phyloP scores from a whole-genome alignment of 2,329 filamentous ascomycete species.

The Immersiporthe knoxdaviesiana region DNA sequence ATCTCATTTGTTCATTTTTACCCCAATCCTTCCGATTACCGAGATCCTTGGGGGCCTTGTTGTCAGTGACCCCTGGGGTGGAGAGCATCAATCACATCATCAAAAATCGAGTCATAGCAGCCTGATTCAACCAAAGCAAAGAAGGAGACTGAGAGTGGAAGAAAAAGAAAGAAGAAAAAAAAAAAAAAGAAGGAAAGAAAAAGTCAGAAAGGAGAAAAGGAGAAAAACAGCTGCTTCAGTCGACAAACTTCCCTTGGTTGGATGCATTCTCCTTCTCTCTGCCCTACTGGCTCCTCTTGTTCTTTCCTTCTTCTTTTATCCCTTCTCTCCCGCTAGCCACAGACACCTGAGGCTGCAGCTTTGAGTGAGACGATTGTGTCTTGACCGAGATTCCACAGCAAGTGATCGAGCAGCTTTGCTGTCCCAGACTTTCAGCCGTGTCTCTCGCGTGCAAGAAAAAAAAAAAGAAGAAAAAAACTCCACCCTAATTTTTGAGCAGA shows the following conservation, averaged over 20 bases:
- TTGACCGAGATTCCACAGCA: neutral
- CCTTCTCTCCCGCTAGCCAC: neutral
- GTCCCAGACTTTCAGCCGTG: neutral
- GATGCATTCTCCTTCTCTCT: neutral
- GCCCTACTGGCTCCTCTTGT: neutral
- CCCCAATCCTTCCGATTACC: conserved; percentile 5
- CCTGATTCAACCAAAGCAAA: neutral
- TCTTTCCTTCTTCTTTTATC: neutral
- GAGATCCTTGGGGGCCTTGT: neutral
- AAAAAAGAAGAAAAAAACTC: too few relatives aligned
- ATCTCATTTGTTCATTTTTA: neutral
- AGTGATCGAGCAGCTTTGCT: neutral
- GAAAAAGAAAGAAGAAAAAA: neutral
- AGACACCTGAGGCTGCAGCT: neutral
- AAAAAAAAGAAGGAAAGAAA: too few relatives aligned
- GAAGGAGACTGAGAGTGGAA: neutral
- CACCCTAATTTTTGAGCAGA: neutral
- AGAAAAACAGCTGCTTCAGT: neutral
- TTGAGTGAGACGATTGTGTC: neutral
- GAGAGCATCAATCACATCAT: neutral
- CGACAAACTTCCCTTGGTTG: neutral
- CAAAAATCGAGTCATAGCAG: neutral
- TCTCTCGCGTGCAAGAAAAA: neutral
- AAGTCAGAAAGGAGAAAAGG: too few relatives aligned
- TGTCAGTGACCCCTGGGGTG: neutral